Conservation (phyloP, 441 rosid species). For the Mallotus repandus region DNA sequence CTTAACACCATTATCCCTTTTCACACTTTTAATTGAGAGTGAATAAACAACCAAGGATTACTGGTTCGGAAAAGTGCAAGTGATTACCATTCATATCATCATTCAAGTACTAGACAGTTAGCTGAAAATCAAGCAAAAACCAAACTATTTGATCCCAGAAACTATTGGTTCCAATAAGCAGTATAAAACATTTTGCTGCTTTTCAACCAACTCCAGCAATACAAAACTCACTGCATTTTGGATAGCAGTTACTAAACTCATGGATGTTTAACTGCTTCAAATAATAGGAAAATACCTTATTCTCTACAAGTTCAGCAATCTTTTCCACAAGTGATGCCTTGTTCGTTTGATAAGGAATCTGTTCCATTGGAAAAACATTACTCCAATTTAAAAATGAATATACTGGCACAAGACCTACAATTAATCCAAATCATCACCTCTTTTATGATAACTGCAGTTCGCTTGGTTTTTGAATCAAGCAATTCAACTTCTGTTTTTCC, state of each 20-base stretch:
- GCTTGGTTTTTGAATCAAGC: constrained; percentile 81
- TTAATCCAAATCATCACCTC: constrained; percentile 56
- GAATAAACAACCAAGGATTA: neutral
- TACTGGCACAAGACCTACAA: neutral
- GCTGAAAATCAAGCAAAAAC: neutral
- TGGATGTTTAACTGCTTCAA: neutral
- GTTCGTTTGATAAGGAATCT: constrained; percentile 95
- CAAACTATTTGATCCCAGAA: neutral
- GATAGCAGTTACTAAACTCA: neutral
- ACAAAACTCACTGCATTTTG: neutral
- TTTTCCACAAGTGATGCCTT: constrained; percentile 91
- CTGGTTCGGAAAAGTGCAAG: neutral
- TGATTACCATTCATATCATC: constrained; percentile 4
- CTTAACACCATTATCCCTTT: neutral
- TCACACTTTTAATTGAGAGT: neutral
- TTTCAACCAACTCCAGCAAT: constrained; percentile 1
- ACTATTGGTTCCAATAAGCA: neutral
- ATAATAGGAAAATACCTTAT: constrained; percentile 53
- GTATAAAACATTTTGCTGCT: neutral
- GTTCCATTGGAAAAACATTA: constrained; percentile 33
- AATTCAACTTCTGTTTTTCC: constrained; percentile 83
- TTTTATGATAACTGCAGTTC: constrained; percentile 73
- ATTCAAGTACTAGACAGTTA: neutral
- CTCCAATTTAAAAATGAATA: constrained; percentile 16
- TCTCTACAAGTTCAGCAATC: constrained; percentile 97